Evolutionary conservation across 108 stramenopile species (phyloP).

Genomic region (Nitzschia sp.): DNA sequence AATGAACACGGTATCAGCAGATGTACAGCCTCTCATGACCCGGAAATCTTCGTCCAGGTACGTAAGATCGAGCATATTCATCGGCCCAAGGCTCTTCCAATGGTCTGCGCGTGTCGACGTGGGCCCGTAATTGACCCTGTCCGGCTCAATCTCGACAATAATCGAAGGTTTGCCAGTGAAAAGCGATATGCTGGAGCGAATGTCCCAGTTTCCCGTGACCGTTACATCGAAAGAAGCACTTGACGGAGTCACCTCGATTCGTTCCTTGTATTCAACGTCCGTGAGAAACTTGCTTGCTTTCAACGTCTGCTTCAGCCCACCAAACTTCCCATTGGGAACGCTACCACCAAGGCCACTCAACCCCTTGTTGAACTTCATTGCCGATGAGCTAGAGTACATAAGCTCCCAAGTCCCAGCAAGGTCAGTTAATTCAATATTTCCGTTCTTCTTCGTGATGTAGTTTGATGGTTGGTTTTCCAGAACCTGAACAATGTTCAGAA

Average conservation of each 20-base stretch:
- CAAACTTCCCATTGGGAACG: conserved; percentile 78
- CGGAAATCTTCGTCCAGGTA: conserved; percentile 83
- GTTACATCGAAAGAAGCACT: conserved; percentile 70
- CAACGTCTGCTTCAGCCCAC: conserved; percentile 60
- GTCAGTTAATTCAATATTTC: conserved; percentile 41
- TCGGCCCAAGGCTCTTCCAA: conserved; percentile 83
- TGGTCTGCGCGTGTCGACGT: conserved; percentile 80
- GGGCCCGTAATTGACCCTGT: conserved; percentile 72
- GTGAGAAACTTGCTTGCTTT: conserved; percentile 51
- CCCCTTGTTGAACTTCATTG: conserved; percentile 86
- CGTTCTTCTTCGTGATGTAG: conserved; percentile 29
- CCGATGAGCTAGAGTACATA: conserved; percentile 76
- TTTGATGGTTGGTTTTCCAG: conserved; percentile 66
- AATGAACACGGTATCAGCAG: conserved; percentile 77
- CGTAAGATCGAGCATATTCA: conserved; percentile 73
- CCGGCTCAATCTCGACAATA: conserved; percentile 66
- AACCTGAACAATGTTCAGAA: conserved; percentile 58
- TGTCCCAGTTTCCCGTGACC: conserved; percentile 78
- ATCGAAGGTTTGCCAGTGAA: conserved; percentile 76
- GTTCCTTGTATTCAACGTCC: conserved; percentile 79
- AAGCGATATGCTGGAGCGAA: conserved; percentile 63
- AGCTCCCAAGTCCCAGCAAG: conserved; percentile 79
- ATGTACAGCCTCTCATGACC: conserved; percentile 85
- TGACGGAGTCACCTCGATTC: conserved; percentile 60
- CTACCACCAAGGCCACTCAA: conserved; percentile 80